A percentile compares a stretch with the other conserved stretches of the same genome.
Evolutionary conservation across 192 early-diverging fungal species (phyloP).

Genomic region (Geosiphon pyriformis): DNA sequence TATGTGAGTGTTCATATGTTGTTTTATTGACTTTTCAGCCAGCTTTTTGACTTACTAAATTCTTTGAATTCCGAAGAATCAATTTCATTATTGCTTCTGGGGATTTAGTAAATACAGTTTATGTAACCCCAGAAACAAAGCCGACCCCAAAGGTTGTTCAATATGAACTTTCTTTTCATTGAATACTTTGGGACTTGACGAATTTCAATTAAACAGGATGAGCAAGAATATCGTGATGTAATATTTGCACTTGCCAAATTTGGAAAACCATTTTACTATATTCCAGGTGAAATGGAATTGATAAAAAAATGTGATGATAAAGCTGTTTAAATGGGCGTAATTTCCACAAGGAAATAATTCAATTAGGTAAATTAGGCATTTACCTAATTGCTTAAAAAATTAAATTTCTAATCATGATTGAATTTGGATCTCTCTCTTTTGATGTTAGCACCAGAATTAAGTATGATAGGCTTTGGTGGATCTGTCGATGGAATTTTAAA

Average conservation of each 20-base stretch:
- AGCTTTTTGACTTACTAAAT: neutral
- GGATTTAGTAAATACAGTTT: constrained; percentile 13
- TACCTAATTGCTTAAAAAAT: no score
- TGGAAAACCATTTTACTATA: constrained; percentile 13
- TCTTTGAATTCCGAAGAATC: no score
- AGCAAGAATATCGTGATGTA: constrained; percentile 9
- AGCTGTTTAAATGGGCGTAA: neutral
- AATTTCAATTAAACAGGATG: neutral
- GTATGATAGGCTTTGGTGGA: constrained; percentile 21
- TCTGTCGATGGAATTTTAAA: neutral
- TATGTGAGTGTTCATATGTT: neutral
- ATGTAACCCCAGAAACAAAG: neutral
- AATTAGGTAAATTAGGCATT: neutral
- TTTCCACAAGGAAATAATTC: constrained; percentile 6
- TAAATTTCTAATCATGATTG: no score
- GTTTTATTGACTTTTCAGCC: neutral
- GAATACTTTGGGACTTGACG: neutral
- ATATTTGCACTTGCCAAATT: neutral
- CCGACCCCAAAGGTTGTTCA: constrained; percentile 7
- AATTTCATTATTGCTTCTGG: constrained; percentile 14
- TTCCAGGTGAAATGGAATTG: constrained; percentile 14
- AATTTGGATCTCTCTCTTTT: no score
- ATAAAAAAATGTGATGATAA: neutral
- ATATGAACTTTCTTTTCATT: neutral
- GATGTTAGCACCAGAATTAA: constrained; percentile 12